Conservation (phyloP, 1,139 yeast species). For the Pichia sp. region DNA sequence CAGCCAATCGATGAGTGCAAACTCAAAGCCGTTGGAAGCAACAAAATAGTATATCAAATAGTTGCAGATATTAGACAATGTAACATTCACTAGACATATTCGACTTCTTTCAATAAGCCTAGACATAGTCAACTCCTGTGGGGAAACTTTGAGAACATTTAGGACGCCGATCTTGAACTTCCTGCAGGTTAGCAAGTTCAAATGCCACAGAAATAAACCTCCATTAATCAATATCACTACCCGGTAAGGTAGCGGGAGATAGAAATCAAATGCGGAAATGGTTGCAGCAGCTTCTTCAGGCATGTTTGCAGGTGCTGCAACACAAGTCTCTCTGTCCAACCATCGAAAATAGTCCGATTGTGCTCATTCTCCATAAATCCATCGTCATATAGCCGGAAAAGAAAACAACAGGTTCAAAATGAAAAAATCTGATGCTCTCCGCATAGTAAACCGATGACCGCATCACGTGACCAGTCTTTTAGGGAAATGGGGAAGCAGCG, state of each 20-base stretch:
- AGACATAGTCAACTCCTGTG: conserved; percentile 20
- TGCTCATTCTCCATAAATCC: neutral
- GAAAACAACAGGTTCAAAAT: neutral
- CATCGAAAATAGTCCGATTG: no score
- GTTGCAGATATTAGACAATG: conserved; percentile 28
- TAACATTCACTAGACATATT: conserved; percentile 27
- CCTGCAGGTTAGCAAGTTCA: conserved; percentile 37
- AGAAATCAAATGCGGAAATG: conserved; percentile 32
- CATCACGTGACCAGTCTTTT: neutral
- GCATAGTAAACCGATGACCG: neutral
- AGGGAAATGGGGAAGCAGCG: neutral
- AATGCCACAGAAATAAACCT: conserved; percentile 50
- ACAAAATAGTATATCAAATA: conserved; percentile 27
- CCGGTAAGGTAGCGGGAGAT: conserved; percentile 47
- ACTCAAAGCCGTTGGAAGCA: conserved; percentile 18
- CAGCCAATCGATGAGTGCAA: conserved; percentile 23
- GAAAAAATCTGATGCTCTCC: neutral
- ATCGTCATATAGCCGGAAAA: neutral
- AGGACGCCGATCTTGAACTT: conserved; percentile 39
- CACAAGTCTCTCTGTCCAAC: no score
- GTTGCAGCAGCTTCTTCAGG: neutral
- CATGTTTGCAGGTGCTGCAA: neutral
- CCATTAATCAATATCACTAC: conserved; percentile 39
- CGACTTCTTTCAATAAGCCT: conserved; percentile 24
- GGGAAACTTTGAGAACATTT: conserved; percentile 34